Conservation (phyloP, 2,329 filamentous ascomycete genomes). For the Ascochyta koolunga region DNA sequence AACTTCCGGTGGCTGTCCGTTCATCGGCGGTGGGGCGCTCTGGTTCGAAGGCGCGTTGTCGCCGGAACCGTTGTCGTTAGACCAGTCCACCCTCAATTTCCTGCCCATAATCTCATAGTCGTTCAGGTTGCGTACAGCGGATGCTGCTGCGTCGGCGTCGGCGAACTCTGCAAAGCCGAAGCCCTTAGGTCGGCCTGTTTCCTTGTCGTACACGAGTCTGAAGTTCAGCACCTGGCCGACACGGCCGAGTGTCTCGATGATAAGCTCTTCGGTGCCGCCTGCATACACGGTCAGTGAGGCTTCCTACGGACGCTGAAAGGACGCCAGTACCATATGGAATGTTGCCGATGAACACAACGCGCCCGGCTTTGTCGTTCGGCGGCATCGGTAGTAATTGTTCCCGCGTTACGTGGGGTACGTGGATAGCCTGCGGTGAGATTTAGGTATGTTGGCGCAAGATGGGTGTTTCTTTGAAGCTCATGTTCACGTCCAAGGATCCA, state of each 20-base stretch:
- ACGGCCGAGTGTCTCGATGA: constrained; percentile 89
- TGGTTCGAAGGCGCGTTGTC: constrained; percentile 56
- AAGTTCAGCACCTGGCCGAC: constrained; percentile 92
- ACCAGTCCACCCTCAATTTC: constrained; percentile 94
- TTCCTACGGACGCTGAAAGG: neutral
- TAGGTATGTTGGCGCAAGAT: neutral
- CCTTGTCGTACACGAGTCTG: constrained; percentile 91
- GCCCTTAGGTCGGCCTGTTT: constrained; percentile 92
- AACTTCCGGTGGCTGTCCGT: constrained; percentile 52
- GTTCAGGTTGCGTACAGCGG: constrained; percentile 93
- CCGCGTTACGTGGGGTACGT: neutral
- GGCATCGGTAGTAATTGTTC: constrained; percentile 28
- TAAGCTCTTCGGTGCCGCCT: constrained; percentile 96
- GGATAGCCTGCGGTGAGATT: neutral
- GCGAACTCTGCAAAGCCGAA: constrained; percentile 97
- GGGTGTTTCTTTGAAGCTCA: constrained; percentile 11
- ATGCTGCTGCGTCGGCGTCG: constrained; percentile 88
- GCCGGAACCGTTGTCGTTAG: constrained; percentile 82
- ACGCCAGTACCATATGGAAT: constrained; percentile 74
- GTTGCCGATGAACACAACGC: constrained; percentile 84
- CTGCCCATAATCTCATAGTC: constrained; percentile 94
- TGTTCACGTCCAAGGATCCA: constrained; percentile 6
- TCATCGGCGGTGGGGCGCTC: constrained; percentile 52
- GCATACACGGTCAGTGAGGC: constrained; percentile 22
- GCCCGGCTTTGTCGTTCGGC: constrained; percentile 69